These are phyloP conservation scores for Cyclostephanos tholiformis DNA, from an alignment of 108 stramenopile genomes.

Conservation along the genomic window DNA sequence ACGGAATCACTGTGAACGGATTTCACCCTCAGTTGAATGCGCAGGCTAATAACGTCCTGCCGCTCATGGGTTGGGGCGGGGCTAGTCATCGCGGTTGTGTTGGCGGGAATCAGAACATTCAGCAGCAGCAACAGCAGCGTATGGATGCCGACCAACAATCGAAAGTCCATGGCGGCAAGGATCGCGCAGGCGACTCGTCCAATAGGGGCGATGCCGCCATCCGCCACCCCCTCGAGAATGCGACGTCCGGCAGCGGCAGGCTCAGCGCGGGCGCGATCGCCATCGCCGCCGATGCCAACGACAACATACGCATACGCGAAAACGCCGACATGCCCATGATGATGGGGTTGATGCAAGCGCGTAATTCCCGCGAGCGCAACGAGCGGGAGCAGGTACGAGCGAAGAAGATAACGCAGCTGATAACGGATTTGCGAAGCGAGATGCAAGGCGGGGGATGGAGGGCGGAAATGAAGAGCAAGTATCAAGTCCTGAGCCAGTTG, in stretches of 20 bases:
- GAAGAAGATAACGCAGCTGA: constrained; percentile 79
- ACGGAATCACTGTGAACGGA: constrained; percentile 70
- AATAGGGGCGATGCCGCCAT: not conserved
- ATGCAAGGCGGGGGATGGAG: constrained; percentile 84
- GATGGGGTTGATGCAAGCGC: not conserved
- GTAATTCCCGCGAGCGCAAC: constrained; percentile 51
- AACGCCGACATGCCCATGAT: constrained; percentile 7
- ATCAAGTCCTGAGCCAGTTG: constrained; percentile 75
- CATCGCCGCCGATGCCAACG: not conserved
- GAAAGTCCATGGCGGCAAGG: not conserved
- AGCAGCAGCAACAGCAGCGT: constrained; percentile 30
- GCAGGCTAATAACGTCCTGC: constrained; percentile 40
- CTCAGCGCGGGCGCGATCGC: not conserved
- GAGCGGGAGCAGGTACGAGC: constrained; percentile 77
- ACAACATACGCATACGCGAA: not conserved
- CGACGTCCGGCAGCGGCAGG: not conserved
- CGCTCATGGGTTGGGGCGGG: constrained; percentile 4
- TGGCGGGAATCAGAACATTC: constrained; percentile 9
- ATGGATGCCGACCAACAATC: not conserved
- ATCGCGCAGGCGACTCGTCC: not conserved
- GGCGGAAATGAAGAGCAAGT: constrained; percentile 81
- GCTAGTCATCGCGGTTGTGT: not conserved
- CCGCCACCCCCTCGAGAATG: not conserved
- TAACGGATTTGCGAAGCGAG: constrained; percentile 64
- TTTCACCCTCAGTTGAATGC: constrained; percentile 75